These are phyloP conservation scores for Dactylonectria estremocensis DNA, from an alignment of 2,329 filamentous ascomycete species.

Conservation along the genomic window DNA sequence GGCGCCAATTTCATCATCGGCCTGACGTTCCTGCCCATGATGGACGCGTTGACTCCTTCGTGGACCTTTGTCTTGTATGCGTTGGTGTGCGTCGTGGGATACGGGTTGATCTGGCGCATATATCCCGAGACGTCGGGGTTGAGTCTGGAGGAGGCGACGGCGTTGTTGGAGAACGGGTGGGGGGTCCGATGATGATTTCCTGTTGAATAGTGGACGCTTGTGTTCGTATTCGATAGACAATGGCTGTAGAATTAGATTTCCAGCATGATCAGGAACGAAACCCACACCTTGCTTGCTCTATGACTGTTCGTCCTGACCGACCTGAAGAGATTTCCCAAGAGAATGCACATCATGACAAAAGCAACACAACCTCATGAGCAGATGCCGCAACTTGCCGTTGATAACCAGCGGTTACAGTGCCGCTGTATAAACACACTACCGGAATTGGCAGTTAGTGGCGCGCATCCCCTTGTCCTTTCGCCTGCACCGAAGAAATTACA, in stretches of 20 bases:
- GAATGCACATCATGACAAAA: not conserved
- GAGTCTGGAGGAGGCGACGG: conserved; percentile 84
- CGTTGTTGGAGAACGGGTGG: conserved; percentile 80
- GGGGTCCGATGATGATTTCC: conserved; percentile 68
- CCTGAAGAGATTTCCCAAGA: conserved; percentile 22
- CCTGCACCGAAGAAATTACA: conserved; percentile 43
- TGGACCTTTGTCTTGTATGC: conserved; percentile 90
- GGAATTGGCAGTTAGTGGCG: not conserved
- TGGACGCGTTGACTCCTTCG: conserved; percentile 80
- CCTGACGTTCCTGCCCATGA: conserved; percentile 89
- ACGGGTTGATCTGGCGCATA: conserved; percentile 77
- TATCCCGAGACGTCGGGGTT: conserved; percentile 92
- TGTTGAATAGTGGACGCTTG: not conserved
- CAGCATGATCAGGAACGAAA: not conserved
- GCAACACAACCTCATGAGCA: conserved; percentile 14
- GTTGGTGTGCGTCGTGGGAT: conserved; percentile 77
- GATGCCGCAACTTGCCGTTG: conserved; percentile 1
- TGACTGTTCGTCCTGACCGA: conserved; percentile 6
- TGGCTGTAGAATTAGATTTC: conserved; percentile 13
- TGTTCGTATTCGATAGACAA: conserved; percentile 3
- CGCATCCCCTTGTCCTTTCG: conserved; percentile 10
- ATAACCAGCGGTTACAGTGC: not conserved
- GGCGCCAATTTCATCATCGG: conserved; percentile 88
- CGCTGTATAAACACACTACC: conserved; percentile 1
- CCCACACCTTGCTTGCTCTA: not conserved